phyloP scores from a whole-genome alignment of 257 asterid species.

The Sherardia arvensis region DNA sequence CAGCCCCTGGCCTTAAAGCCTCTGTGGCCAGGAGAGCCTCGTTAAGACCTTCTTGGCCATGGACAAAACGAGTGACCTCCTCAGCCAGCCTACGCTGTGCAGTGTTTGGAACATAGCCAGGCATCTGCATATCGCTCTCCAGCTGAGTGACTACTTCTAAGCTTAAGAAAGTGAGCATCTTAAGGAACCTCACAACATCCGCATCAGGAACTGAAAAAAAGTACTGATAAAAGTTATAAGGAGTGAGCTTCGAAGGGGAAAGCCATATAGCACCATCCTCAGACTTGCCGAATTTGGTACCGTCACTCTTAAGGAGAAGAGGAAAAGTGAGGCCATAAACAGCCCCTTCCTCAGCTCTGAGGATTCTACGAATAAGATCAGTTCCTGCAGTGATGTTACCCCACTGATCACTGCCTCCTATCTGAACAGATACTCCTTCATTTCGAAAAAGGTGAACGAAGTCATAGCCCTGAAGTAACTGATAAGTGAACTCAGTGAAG shows the following conservation, averaged over 20 bases:
- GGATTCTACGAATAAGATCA: constrained; percentile 68
- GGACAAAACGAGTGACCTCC: constrained; percentile 91
- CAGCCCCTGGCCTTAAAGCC: constrained; percentile 84
- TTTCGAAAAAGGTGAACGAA: constrained; percentile 50
- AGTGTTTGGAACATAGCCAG: constrained; percentile 57
- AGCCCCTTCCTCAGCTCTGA: constrained; percentile 26
- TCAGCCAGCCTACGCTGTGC: constrained; percentile 86
- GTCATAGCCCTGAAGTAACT: constrained; percentile 77
- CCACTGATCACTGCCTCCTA: constrained; percentile 98
- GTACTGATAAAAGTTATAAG: constrained; percentile 81
- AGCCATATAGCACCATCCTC: constrained; percentile 92
- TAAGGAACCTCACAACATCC: constrained; percentile 67
- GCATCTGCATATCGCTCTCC: constrained; percentile 44
- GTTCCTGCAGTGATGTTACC: constrained; percentile 94
- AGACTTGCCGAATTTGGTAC: constrained; percentile 89
- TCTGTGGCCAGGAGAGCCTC: constrained; percentile 81
- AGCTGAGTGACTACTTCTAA: constrained; percentile 55
- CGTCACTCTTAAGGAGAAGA: constrained; percentile 83
- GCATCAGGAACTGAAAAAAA: constrained; percentile 64
- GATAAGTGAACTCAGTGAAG: constrained; percentile 83
- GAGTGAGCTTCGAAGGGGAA: constrained; percentile 55
- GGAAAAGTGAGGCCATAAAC: constrained; percentile 77
- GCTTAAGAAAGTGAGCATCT: constrained; percentile 62
- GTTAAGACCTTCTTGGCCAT: constrained; percentile 64
- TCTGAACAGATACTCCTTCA: constrained; percentile 67